Evolutionary conservation across 257 asterid genomes (phyloP).

Genomic region (Thymus mandschuricus): DNA sequence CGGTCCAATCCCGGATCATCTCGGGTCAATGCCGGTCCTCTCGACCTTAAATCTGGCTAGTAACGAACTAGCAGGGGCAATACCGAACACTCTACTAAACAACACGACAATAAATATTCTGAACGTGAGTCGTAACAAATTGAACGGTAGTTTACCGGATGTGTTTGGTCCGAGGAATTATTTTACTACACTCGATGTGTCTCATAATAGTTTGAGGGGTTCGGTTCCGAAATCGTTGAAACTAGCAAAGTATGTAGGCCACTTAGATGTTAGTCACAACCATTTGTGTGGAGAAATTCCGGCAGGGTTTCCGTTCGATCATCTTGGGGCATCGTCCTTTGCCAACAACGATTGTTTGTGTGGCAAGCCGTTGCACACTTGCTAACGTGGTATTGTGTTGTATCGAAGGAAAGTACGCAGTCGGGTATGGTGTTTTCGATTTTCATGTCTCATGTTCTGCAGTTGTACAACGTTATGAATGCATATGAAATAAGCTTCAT

Average conservation of each 20-base stretch:
- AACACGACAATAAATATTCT: slow-evolving; percentile 59
- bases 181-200: slow-evolving; percentile 62
- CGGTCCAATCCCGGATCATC: slow-evolving; percentile 58
- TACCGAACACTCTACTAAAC: slow-evolving; percentile 50
- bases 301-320: slow-evolving; percentile 43
- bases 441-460: too few relatives aligned
- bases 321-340: slow-evolving; percentile 65
- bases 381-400: slow-evolving; percentile 22
- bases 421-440: too few relatives aligned
- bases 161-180: slow-evolving; percentile 63
- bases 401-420: too few relatives aligned
- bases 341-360: slow-evolving; percentile 74
- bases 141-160: slow-evolving; percentile 62
- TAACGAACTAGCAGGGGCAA: slow-evolving; percentile 53
- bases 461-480: too few relatives aligned
- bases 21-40: slow-evolving; percentile 82
- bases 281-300: slow-evolving; percentile 86
- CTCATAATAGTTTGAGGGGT: slow-evolving; percentile 60
- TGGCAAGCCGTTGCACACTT: slow-evolving; percentile 62
- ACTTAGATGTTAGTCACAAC: slow-evolving; percentile 74
- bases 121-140: slow-evolving; percentile 58
- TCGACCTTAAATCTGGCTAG: slow-evolving; percentile 69
- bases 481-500: too few relatives aligned
- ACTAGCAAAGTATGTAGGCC: slow-evolving; percentile 61
- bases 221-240: slow-evolving; percentile 59